Evolutionary conservation across 129 eudicot species (phyloP).

Genomic region (Flaveria linearis): DNA sequence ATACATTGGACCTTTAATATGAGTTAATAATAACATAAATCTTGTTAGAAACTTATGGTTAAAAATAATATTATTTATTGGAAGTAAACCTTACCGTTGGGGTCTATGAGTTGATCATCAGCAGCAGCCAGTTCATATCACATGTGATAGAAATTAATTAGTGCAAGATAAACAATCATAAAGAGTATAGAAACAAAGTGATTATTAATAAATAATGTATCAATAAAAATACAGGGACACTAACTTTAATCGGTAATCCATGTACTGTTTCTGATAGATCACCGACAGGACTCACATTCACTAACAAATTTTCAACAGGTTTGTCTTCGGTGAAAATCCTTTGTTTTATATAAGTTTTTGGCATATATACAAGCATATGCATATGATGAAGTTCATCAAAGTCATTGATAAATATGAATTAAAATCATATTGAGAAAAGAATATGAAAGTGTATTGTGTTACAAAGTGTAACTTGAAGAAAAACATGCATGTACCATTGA

Average conservation of each 20-base stretch:
- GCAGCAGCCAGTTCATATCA: conserved; percentile 6
- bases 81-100: conserved; percentile 54
- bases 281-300: too few species aligned
- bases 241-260: too few species aligned
- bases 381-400: too few species aligned
- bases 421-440: not conserved
- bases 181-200: not conserved
- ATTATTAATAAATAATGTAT: not conserved
- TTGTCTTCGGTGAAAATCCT: too few species aligned
- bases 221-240: not conserved
- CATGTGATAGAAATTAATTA: conserved; percentile 20
- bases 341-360: too few species aligned
- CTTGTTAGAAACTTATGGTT: not conserved
- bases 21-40: not conserved
- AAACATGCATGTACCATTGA: conserved; percentile 44
- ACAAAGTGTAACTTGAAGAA: not conserved
- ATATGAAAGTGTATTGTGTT: too few species aligned
- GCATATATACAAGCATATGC: too few species aligned
- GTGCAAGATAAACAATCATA: not conserved
- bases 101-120: conserved; percentile 46
- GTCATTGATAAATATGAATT: not conserved
- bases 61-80: not conserved
- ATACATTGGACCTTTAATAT: conserved; percentile 55
- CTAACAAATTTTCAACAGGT: too few species aligned
- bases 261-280: too few species aligned